Conservation (phyloP, 768 basidiomycete species). For the Amanita rubescens region DNA sequence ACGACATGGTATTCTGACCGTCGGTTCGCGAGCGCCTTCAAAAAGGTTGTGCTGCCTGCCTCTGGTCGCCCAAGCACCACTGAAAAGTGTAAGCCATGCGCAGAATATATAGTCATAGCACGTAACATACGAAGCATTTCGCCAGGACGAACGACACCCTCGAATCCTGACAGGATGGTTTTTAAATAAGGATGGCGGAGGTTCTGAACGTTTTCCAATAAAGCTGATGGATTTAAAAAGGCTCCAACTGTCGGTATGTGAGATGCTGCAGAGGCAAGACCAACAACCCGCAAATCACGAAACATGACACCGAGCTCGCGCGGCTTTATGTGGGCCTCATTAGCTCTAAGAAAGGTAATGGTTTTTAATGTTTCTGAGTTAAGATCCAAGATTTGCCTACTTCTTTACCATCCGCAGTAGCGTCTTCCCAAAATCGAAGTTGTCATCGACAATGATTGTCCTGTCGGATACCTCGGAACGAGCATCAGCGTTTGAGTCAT, state of each 20-base stretch:
- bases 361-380: background rate
- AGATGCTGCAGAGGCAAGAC: constrained; percentile 46
- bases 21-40: constrained; percentile 76
- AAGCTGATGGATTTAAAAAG: constrained; percentile 43
- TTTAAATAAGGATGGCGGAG: constrained; percentile 54
- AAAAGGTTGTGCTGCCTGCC: constrained; percentile 77
- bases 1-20: constrained; percentile 61
- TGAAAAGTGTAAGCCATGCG: constrained; percentile 17
- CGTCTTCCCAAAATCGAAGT: constrained; percentile 31
- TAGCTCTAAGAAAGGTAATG: constrained; percentile 26
- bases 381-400: constrained; percentile 15
- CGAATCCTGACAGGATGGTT: constrained; percentile 54
- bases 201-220: constrained; percentile 35
- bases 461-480: constrained; percentile 19
- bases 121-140: constrained; percentile 64
- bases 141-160: constrained; percentile 57
- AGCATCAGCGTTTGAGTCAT: background rate
- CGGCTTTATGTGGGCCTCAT: constrained; percentile 39
- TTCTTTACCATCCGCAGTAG: constrained; percentile 24
- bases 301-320: constrained; percentile 62
- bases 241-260: constrained; percentile 56
- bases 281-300: constrained; percentile 49
- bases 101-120: background rate
- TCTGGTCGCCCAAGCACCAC: constrained; percentile 85
- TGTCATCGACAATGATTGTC: constrained; percentile 19